These are phyloP conservation scores for Parastagonospora avenae DNA, from an alignment of 2,329 filamentous ascomycete genomes.

Conservation along the genomic window DNA sequence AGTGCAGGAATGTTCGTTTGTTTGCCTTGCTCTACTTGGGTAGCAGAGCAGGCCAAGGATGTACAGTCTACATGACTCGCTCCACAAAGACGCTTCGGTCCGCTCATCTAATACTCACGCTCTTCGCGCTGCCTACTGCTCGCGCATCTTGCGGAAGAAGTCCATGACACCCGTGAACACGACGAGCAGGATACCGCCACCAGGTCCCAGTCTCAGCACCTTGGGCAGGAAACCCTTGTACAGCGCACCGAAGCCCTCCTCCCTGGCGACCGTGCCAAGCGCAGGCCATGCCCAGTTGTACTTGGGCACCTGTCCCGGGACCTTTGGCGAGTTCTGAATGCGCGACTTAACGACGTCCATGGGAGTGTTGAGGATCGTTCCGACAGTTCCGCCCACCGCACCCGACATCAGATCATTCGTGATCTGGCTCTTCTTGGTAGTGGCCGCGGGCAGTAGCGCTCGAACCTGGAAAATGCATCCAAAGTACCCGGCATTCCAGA, in stretches of 20 bases:
- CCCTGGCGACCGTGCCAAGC: conserved; percentile 82
- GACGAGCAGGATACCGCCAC: conserved; percentile 76
- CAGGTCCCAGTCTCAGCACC: conserved; percentile 78
- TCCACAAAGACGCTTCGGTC: too few relatives aligned
- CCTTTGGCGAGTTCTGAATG: conserved; percentile 90
- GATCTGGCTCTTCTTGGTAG: conserved; percentile 80
- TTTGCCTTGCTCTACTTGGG: conserved; percentile 1
- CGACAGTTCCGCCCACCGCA: conserved; percentile 83
- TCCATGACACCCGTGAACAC: conserved; percentile 90
- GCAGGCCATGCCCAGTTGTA: conserved; percentile 99
- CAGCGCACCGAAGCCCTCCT: conserved; percentile 88
- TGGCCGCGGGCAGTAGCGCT: conserved; percentile 77
- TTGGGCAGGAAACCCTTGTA: conserved; percentile 99
- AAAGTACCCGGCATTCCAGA: conserved; percentile 97
- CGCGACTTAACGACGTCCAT: conserved; percentile 98
- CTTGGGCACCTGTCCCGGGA: conserved; percentile 82
- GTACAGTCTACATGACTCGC: conserved; percentile 7
- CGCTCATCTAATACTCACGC: neutral
- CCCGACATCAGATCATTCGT: conserved; percentile 87
- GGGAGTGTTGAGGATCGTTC: conserved; percentile 92
- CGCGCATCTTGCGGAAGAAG: conserved; percentile 79
- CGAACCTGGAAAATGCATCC: conserved; percentile 98
- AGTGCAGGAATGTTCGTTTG: neutral
- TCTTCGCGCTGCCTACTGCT: conserved; percentile 22
- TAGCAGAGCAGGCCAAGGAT: neutral